Evolutionary conservation across 306 rosid genomes (phyloP), one percentile per base, ranked within the genome.

Genomic region (Castanea mollissima): DNA sequence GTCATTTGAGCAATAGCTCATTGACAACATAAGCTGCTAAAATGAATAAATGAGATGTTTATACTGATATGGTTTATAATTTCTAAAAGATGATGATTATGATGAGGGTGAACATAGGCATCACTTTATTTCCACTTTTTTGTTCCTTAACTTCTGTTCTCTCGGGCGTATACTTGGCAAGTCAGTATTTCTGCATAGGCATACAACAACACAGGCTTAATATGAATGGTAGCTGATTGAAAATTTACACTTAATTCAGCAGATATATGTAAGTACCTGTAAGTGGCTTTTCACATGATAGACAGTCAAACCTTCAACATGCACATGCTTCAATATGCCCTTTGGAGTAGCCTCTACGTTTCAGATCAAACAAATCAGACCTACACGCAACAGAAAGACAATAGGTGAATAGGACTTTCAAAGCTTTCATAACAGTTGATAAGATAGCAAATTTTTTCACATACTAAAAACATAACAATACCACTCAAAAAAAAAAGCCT

Each of bases 211-310:
- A 27, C 1, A 12, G 46, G 5, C 31, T 72, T 46, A 71, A 57
- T 35, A 73, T 31, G 74, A 65, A 29, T 76, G 29, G 76, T 44
- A 64, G 62, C 23, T 44, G 16, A 78, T 20, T 23, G 60, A 65
- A 58, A 49, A 70, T 29, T 27, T 21, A 41, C 15, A 65, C 46
- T 20, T 9, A 67, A 67, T 35, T 55, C 34, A 29, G 27, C 15
- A 38, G 55, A 63, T 34, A n/a, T n/a, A 67, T 67, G 27, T 13
- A 59, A 54, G 16, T 70, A 85, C 88, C 88, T 85, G 88, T 54
- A 85, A 85, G 81, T 85, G 88, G 67, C 88, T 85, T 71, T 85
- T 85, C 75, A 85, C 88, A 71, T 85, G 88, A 70, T 85, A 85
- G 54, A 81, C 81, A 62, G 88, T 81, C 69, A 85, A 55, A 38